phyloP scores from a whole-genome alignment of 495 filamentous ascomycete genomes.

The Aspergillus bertholletiae region DNA sequence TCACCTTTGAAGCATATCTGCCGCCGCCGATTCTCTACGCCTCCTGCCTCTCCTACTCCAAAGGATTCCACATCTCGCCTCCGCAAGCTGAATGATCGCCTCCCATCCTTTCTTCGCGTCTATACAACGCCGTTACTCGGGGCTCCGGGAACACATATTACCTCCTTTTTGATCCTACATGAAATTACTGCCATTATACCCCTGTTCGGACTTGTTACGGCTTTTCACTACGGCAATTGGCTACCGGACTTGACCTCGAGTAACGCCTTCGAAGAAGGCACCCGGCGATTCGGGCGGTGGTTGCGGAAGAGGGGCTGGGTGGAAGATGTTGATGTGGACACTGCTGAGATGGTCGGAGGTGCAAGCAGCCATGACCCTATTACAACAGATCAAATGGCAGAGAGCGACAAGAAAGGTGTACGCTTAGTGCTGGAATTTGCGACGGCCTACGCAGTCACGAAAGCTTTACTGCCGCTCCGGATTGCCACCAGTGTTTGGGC shows the following conservation, averaged over 20 bases:
- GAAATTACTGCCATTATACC: conserved; percentile 86
- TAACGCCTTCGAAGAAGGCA: conserved; percentile 48
- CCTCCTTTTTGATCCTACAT: conserved; percentile 85
- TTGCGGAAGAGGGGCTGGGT: conserved; percentile 61
- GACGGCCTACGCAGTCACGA: conserved; percentile 85
- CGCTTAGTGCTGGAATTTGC: conserved; percentile 66
- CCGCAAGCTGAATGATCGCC: conserved; percentile 55
- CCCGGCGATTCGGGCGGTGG: conserved; percentile 55
- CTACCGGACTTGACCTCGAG: conserved; percentile 53
- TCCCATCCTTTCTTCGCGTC: conserved; percentile 56
- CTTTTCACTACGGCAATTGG: conserved; percentile 74
- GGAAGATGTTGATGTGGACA: conserved; percentile 37
- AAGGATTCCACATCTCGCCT: conserved; percentile 45
- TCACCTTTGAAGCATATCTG: conserved; percentile 6
- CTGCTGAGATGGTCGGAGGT: conserved; percentile 23
- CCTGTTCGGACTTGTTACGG: conserved; percentile 65
- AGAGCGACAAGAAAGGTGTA: conserved; percentile 33
- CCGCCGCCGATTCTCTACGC: conserved; percentile 24
- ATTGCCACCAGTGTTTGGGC: conserved; percentile 77
- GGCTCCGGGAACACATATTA: conserved; percentile 78
- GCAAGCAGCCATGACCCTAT: background rate
- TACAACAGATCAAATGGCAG: background rate
- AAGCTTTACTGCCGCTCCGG: conserved; percentile 73
- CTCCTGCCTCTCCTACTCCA: conserved; percentile 21
- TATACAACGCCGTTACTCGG: conserved; percentile 65